These are phyloP conservation scores for Trichosanthes truncata DNA, from an alignment of 306 rosid genomes.

Conservation along the genomic window DNA sequence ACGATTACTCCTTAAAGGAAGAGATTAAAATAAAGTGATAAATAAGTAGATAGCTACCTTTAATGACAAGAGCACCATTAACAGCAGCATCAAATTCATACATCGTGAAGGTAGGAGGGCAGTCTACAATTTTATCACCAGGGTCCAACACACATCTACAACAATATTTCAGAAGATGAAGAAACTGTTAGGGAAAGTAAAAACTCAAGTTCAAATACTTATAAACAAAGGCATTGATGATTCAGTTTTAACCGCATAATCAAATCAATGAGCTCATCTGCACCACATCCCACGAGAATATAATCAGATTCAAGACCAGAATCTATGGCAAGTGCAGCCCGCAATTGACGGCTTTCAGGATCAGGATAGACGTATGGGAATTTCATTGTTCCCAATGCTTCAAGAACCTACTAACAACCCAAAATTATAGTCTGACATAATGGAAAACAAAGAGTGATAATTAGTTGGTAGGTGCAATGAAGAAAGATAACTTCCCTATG, in stretches of 20 bases:
- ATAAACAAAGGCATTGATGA: background rate
- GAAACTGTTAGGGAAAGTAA: background rate
- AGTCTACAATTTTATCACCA: slow-evolving; percentile 88
- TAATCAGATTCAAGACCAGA: slow-evolving; percentile 80
- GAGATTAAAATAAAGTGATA: background rate
- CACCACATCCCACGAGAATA: slow-evolving; percentile 94
- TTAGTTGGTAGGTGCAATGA: background rate
- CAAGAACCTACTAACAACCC: slow-evolving; percentile 52
- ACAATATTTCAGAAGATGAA: slow-evolving; percentile 10
- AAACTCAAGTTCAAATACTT: background rate
- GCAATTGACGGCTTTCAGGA: slow-evolving; percentile 81
- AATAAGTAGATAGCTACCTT: slow-evolving; percentile 38
- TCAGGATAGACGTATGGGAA: slow-evolving; percentile 93
- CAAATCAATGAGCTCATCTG: slow-evolving; percentile 93
- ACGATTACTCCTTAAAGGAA: background rate
- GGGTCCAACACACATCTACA: slow-evolving; percentile 90
- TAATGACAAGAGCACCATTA: slow-evolving; percentile 68
- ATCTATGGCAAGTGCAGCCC: slow-evolving; percentile 87
- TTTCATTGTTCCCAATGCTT: slow-evolving; percentile 66
- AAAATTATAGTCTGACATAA: slow-evolving; percentile 15
- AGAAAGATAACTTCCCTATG: background rate
- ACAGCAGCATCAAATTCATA: slow-evolving; percentile 96
- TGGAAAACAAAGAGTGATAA: background rate
- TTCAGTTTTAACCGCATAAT: slow-evolving; percentile 64
- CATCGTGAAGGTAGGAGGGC: slow-evolving; percentile 98